These are phyloP conservation scores for Phalaenopsis equestris DNA, from an alignment of 106 monocot species.

Conservation along the genomic window DNA sequence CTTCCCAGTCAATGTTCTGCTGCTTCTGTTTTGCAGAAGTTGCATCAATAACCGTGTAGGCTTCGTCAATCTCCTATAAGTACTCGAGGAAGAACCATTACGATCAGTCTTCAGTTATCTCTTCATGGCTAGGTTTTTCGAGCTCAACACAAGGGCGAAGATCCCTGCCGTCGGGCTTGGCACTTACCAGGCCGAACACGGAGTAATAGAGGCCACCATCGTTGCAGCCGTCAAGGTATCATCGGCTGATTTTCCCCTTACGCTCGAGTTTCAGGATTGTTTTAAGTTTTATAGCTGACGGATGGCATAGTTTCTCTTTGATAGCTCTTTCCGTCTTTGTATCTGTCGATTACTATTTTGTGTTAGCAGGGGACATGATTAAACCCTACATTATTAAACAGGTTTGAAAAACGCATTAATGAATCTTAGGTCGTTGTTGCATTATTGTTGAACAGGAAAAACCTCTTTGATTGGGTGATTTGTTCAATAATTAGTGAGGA, in stretches of 20 bases:
- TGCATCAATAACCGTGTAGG: no score
- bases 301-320: neutral
- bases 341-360: neutral
- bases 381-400: neutral
- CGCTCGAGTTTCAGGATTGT: neutral
- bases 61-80: no score
- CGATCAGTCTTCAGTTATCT: neutral
- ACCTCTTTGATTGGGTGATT: neutral
- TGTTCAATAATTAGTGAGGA: neutral
- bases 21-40: no score
- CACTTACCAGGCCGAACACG: conserved; percentile 43
- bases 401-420: no score
- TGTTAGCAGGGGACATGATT: neutral
- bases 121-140: conserved; percentile 22
- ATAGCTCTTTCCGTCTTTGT: neutral
- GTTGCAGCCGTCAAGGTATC: conserved; percentile 44
- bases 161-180: conserved; percentile 52
- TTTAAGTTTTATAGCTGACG: neutral
- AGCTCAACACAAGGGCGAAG: conserved; percentile 46
- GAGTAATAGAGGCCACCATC: conserved; percentile 34
- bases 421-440: no score
- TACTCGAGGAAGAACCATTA: neutral
- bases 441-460: no score
- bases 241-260: neutral
- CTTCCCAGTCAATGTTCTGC: no score